Evolutionary conservation across 2,329 filamentous ascomycete genomes (phyloP).

Genomic region (Cordyceps cateniannulata): DNA sequence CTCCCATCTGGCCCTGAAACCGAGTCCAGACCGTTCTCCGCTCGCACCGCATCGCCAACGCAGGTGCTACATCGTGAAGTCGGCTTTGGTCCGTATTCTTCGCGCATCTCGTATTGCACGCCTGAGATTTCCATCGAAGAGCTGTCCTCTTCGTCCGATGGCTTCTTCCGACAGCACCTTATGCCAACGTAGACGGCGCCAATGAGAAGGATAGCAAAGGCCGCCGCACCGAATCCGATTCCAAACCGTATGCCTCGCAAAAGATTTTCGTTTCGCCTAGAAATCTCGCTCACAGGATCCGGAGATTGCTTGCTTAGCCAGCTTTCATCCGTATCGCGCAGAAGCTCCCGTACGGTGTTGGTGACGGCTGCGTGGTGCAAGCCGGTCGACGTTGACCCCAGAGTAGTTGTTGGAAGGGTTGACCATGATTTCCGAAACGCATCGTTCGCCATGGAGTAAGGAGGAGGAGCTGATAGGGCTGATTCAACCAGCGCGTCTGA

Average conservation of each 20-base stretch:
- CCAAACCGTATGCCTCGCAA: slow-evolving; percentile 27
- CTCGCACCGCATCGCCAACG: neutral
- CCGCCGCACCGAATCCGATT: slow-evolving; percentile 18
- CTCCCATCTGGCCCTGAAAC: neutral
- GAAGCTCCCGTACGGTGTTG: slow-evolving; percentile 31
- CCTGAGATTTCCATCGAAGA: slow-evolving; percentile 7
- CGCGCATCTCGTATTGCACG: slow-evolving; percentile 8
- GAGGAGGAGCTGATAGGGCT: neutral
- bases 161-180: slow-evolving; percentile 1
- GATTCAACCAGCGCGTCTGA: neutral
- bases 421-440: neutral
- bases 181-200: slow-evolving; percentile 8
- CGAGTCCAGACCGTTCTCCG: neutral
- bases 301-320: slow-evolving; percentile 28
- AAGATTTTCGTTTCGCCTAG: slow-evolving; percentile 16
- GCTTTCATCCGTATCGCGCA: slow-evolving; percentile 29
- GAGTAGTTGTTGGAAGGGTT: neutral
- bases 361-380: slow-evolving; percentile 9
- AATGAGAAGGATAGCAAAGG: slow-evolving; percentile 4
- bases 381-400: neutral
- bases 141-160: neutral
- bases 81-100: slow-evolving; percentile 9
- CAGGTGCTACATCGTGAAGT: slow-evolving; percentile 6
- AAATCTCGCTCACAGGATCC: slow-evolving; percentile 16
- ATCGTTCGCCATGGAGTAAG: neutral